Percentiles rank a stretch among this genome's conserved stretches.
phyloP scores from a whole-genome alignment of 2,329 filamentous ascomycete species.

The Myotisia sp. region DNA sequence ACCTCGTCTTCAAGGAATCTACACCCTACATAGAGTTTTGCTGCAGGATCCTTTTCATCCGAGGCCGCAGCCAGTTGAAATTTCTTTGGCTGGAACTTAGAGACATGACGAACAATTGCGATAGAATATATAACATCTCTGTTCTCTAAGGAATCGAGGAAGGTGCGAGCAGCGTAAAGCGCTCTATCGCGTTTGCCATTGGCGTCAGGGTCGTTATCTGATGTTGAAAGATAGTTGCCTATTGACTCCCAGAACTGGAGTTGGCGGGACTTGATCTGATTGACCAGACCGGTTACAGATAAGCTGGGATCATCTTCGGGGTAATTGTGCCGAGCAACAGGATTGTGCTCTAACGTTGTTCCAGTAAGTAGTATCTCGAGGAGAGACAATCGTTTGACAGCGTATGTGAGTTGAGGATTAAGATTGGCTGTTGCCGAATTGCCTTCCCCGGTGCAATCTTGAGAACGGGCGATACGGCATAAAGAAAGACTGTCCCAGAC shows the following conservation, averaged over 20 bases:
- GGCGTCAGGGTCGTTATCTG: slow-evolving; percentile 41
- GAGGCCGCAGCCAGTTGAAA: slow-evolving; percentile 44
- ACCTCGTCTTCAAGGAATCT: slow-evolving; percentile 55
- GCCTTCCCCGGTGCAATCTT: slow-evolving; percentile 22
- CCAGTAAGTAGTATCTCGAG: slow-evolving; percentile 66
- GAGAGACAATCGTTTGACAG: slow-evolving; percentile 56
- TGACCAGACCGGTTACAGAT: slow-evolving; percentile 5
- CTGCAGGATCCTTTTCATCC: slow-evolving; percentile 53
- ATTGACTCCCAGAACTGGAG: slow-evolving; percentile 72
- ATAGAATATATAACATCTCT: slow-evolving; percentile 84
- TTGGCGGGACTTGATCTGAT: slow-evolving; percentile 34
- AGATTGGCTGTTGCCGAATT: slow-evolving; percentile 18
- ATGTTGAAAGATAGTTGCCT: slow-evolving; percentile 54
- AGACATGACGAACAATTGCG: slow-evolving; percentile 61
- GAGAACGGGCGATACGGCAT: slow-evolving; percentile 30
- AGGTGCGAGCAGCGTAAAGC: slow-evolving; percentile 49
- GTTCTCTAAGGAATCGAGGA: slow-evolving; percentile 70
- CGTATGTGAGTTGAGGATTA: slow-evolving; percentile 48
- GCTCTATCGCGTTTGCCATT: slow-evolving; percentile 50
- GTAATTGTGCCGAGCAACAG: slow-evolving; percentile 21
- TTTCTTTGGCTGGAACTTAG: slow-evolving; percentile 36
- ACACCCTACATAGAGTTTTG: slow-evolving; percentile 53
- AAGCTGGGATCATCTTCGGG: slow-evolving; percentile 10
- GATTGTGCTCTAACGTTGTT: slow-evolving; percentile 44
- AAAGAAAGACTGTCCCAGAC: slow-evolving; percentile 46